These are phyloP conservation scores for Arachis hypogaea DNA, from an alignment of 306 rosid species.

Conservation along the genomic window DNA sequence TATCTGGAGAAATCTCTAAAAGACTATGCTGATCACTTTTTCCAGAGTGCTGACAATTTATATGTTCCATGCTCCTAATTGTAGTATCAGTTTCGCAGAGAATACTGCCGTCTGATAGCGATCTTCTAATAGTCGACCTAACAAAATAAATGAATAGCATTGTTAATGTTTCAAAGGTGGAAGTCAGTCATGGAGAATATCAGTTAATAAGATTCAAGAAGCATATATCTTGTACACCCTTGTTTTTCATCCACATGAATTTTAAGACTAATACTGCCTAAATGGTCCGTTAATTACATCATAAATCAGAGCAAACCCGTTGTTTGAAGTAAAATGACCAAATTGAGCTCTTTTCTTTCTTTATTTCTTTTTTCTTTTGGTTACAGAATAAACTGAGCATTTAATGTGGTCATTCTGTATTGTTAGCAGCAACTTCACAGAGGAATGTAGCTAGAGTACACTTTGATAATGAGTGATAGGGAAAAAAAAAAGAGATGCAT, in stretches of 20 bases:
- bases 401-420: not conserved
- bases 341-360: no score
- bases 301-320: constrained; percentile 25
- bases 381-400: not conserved
- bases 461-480: not conserved
- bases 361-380: no score
- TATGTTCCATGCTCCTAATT: constrained; percentile 44
- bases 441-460: constrained; percentile 2
- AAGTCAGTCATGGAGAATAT: constrained; percentile 22
- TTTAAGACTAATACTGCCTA: constrained; percentile 7
- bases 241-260: constrained; percentile 29
- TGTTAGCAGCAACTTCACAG: not conserved
- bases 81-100: constrained; percentile 53
- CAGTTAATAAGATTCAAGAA: constrained; percentile 17
- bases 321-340: constrained; percentile 8
- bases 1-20: constrained; percentile 61
- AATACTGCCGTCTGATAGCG: constrained; percentile 88
- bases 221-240: not conserved
- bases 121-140: constrained; percentile 77
- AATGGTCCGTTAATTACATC: not conserved
- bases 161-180: not conserved
- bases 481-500: not conserved
- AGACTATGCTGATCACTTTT: constrained; percentile 41
- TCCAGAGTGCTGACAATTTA: constrained; percentile 48
- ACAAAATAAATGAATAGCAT: constrained; percentile 39